Evolutionary conservation across 2,329 filamentous ascomycete species (phyloP).

Genomic region (Fusarium pilosicola): DNA sequence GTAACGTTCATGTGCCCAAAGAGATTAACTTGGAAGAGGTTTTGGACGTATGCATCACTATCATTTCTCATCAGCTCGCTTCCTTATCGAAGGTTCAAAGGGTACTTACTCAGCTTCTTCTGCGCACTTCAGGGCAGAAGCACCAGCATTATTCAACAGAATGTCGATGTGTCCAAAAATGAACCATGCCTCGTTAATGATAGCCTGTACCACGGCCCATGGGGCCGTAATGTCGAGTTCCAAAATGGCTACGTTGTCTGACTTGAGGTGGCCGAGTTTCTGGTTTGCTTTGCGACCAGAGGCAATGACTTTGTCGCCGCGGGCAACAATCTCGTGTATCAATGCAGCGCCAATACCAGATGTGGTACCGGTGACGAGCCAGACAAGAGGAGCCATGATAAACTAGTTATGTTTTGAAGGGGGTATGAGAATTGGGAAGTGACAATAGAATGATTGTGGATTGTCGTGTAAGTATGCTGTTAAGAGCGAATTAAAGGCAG

Average conservation of each 20-base stretch:
- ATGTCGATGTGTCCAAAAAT: background rate
- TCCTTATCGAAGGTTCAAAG: fast-evolving
- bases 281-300: background rate
- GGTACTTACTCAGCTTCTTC: background rate
- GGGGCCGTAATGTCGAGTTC: background rate
- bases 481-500: background rate
- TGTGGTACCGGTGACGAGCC: background rate
- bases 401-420: background rate
- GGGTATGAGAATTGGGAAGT: background rate
- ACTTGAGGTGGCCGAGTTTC: background rate
- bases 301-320: background rate
- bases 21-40: background rate
- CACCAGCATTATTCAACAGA: background rate
- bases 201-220: background rate
- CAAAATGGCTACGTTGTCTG: background rate
- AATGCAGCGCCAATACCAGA: background rate
- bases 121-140: background rate
- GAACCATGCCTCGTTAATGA: background rate
- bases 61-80: background rate
- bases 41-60: background rate
- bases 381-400: background rate
- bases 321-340: background rate
- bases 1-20: background rate
- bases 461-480: background rate
- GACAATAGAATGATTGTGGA: background rate